Conservation (phyloP, 2,329 filamentous ascomycete genomes). For the Thermothelomyces thermophilus region DNA sequence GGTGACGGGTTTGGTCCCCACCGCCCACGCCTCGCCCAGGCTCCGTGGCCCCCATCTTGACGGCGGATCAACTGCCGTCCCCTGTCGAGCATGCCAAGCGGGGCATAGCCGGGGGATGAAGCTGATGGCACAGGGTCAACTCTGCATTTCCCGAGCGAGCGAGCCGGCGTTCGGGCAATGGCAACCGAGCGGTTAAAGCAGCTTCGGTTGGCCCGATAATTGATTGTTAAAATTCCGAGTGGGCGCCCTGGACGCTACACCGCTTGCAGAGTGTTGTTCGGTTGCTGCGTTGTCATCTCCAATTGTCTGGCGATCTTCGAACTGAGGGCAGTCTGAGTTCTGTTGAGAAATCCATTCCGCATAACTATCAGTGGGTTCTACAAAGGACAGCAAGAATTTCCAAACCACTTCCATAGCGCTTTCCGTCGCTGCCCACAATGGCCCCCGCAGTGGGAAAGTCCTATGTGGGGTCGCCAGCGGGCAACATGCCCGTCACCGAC, state of each 20-base stretch:
- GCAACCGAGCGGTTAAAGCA: slow-evolving; percentile 7
- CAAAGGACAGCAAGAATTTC: no score
- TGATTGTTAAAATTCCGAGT: not conserved
- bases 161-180: slow-evolving; percentile 14
- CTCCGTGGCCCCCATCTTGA: not conserved
- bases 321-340: no score
- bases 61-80: slow-evolving; percentile 14
- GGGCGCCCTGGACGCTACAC: not conserved
- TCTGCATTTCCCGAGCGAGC: slow-evolving; percentile 10
- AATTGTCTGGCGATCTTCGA: no score
- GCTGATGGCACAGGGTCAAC: not conserved
- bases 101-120: not conserved
- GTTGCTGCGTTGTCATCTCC: no score
- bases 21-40: not conserved
- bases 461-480: slow-evolving; percentile 22
- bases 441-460: slow-evolving; percentile 11
- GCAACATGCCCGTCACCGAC: slow-evolving; percentile 26
- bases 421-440: not conserved
- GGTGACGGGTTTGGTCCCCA: no score
- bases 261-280: no score
- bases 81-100: slow-evolving; percentile 3
- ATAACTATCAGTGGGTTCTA: no score
- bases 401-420: no score
- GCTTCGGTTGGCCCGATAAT: not conserved
- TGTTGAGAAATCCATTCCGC: no score